These are phyloP conservation scores for Selaginella tamariscina DNA, from an alignment of 75 land plant genomes.

Conservation along the genomic window DNA sequence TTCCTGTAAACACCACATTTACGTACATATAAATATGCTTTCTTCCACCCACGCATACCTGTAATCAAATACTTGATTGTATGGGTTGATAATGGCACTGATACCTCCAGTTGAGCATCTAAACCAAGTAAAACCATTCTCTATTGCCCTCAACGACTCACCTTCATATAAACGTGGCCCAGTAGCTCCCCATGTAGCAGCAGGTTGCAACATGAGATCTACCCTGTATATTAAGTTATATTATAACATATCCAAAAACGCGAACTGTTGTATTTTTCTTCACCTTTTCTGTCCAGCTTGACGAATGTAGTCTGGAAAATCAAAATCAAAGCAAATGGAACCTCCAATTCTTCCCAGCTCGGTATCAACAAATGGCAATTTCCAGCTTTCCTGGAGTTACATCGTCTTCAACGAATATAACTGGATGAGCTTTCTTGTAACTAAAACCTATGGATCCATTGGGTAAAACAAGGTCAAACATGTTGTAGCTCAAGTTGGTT, in stretches of 20 bases:
- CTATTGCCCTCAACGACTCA: constrained; percentile 14
- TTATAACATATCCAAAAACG: too few relatives aligned
- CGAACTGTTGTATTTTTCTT: too few relatives aligned
- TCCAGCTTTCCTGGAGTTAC: not conserved
- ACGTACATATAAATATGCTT: too few relatives aligned
- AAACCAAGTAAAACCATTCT: constrained; percentile 18
- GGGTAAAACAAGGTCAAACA: constrained; percentile 12
- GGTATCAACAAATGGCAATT: not conserved
- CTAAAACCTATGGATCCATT: constrained; percentile 16
- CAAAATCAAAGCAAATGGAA: constrained; percentile 17
- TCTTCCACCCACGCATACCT: constrained; percentile 16
- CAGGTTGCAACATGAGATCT: constrained; percentile 18
- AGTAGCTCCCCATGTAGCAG: constrained; percentile 15
- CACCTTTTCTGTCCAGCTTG: constrained; percentile 12
- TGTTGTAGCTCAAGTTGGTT: too few relatives aligned
- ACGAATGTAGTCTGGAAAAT: constrained; percentile 14
- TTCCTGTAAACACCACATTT: too few relatives aligned
- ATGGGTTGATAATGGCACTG: constrained; percentile 13
- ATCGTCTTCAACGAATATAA: constrained; percentile 12
- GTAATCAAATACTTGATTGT: constrained; percentile 12
- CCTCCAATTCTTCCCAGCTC: constrained; percentile 16
- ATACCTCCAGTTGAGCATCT: constrained; percentile 16
- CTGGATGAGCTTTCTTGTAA: constrained; percentile 13
- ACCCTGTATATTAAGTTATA: not conserved
- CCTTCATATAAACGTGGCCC: not conserved